A percentile compares a stretch with the other conserved stretches of the same genome.
Conservation (phyloP, 257 asterid genomes). For the Anisodus tanguticus region DNA sequence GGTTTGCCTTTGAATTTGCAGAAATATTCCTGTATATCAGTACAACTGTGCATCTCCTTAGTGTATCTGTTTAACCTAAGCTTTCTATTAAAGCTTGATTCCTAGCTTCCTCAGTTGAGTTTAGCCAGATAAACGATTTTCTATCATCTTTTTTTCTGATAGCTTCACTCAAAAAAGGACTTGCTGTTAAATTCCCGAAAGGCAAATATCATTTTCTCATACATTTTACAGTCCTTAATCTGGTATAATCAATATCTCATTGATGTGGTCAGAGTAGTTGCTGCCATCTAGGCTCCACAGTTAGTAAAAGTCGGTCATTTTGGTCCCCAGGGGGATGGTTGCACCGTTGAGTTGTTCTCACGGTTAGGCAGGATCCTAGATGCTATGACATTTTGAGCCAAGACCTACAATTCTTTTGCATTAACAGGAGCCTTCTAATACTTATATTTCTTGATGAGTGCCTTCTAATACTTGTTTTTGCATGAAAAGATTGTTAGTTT, state of each 20-base stretch:
- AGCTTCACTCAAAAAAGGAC: not conserved
- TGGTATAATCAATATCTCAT: conserved; percentile 9
- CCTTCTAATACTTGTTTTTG: not conserved
- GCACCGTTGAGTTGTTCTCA: not conserved
- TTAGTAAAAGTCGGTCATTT: not conserved
- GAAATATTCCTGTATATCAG: not conserved
- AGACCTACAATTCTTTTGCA: not conserved
- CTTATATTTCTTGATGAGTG: not conserved
- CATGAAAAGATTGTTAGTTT: not conserved
- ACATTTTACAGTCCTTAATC: conserved; percentile 7
- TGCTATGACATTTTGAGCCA: conserved; percentile 1
- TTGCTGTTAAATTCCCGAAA: not conserved
- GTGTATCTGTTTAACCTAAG: not conserved
- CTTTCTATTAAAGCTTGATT: not conserved
- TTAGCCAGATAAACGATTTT: not conserved
- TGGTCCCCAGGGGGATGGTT: not conserved
- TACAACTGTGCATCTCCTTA: not conserved
- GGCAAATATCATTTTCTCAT: not conserved
- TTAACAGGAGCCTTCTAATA: not conserved
- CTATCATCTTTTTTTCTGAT: not conserved
- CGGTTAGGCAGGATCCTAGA: not conserved
- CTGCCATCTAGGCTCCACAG: conserved; percentile 19
- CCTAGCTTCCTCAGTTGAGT: not conserved
- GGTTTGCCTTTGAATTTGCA: conserved; percentile 48
- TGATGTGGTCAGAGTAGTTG: not conserved